Evolutionary conservation across 1,284 basidiomycete genomes (phyloP).

Genomic region (Moesziomyces parantarcticus): DNA sequence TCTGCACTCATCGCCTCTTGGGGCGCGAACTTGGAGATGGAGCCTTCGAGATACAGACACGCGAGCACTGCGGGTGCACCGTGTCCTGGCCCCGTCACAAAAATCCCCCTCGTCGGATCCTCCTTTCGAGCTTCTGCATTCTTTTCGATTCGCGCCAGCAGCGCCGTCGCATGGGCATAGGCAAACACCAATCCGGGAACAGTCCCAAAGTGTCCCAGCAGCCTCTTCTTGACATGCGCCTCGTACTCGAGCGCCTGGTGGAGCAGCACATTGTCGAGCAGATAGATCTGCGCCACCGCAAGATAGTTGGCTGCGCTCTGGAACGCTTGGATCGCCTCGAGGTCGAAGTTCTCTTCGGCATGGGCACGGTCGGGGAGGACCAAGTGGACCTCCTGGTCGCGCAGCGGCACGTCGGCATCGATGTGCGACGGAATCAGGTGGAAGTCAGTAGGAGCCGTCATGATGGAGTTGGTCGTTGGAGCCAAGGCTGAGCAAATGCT

Average conservation of each 20-base stretch:
- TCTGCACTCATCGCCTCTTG: conserved; percentile 75
- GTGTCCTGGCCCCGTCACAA: conserved; percentile 71
- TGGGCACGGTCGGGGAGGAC: conserved; percentile 6
- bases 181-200: conserved; percentile 80
- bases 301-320: conserved; percentile 59
- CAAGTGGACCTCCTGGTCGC: conserved; percentile 12
- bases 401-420: conserved; percentile 3
- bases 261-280: conserved; percentile 79
- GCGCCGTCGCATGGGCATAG: conserved; percentile 82
- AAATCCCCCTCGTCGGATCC: conserved; percentile 70
- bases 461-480: not conserved
- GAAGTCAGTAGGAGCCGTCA: conserved; percentile 12
- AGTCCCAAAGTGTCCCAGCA: conserved; percentile 73
- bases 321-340: conserved; percentile 31
- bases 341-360: conserved; percentile 15
- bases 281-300: conserved; percentile 76
- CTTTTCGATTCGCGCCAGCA: conserved; percentile 70
- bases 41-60: conserved; percentile 83
- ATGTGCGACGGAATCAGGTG: conserved; percentile 15
- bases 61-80: conserved; percentile 81
- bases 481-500: too few relatives aligned
- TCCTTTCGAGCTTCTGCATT: conserved; percentile 69
- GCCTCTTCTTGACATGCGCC: conserved; percentile 78
- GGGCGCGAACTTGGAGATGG: conserved; percentile 79
- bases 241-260: conserved; percentile 67